These are phyloP conservation scores for Brassica rapa DNA, from an alignment of 345 rosid species.

Conservation along the genomic window DNA sequence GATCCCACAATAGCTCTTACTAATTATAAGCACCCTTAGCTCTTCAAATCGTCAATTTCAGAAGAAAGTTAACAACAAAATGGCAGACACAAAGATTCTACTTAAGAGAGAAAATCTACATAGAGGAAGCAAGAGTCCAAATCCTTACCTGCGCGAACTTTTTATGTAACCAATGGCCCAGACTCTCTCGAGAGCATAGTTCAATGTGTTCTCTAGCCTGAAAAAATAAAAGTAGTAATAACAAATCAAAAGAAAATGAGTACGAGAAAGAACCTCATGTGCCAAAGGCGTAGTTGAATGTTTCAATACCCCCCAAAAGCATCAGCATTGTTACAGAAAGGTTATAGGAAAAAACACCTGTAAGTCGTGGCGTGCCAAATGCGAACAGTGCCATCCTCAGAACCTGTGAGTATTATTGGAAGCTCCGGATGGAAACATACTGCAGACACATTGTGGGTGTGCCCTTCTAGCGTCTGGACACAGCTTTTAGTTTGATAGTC, in stretches of 20 bases:
- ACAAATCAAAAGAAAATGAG: not conserved
- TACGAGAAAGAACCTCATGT: slow-evolving; percentile 8
- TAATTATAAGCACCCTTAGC: slow-evolving; percentile 9
- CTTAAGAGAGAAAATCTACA: slow-evolving; percentile 7
- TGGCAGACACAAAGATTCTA: slow-evolving; percentile 6
- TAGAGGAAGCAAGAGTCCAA: slow-evolving; percentile 3
- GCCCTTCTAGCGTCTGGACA: slow-evolving; percentile 82
- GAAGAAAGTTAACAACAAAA: not conserved
- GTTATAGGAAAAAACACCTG: not conserved
- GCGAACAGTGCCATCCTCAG: slow-evolving; percentile 82
- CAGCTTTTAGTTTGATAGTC: slow-evolving; percentile 87
- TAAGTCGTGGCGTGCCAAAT: slow-evolving; percentile 68
- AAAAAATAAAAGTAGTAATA: slow-evolving; percentile 6
- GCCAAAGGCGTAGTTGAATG: not conserved
- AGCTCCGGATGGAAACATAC: slow-evolving; percentile 87
- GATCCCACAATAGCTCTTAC: slow-evolving; percentile 7
- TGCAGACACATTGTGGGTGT: slow-evolving; percentile 85
- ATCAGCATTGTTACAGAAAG: slow-evolving; percentile 6
- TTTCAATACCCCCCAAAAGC: not conserved
- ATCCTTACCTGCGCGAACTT: slow-evolving; percentile 82
- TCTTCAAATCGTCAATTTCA: slow-evolving; percentile 9
- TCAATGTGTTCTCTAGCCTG: slow-evolving; percentile 73
- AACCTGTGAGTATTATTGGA: slow-evolving; percentile 76
- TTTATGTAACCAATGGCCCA: slow-evolving; percentile 88
- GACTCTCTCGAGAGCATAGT: slow-evolving; percentile 95